Base-by-base conservation (phyloP, 208 protist species). In the Trypanosoma conorhini region DNA sequence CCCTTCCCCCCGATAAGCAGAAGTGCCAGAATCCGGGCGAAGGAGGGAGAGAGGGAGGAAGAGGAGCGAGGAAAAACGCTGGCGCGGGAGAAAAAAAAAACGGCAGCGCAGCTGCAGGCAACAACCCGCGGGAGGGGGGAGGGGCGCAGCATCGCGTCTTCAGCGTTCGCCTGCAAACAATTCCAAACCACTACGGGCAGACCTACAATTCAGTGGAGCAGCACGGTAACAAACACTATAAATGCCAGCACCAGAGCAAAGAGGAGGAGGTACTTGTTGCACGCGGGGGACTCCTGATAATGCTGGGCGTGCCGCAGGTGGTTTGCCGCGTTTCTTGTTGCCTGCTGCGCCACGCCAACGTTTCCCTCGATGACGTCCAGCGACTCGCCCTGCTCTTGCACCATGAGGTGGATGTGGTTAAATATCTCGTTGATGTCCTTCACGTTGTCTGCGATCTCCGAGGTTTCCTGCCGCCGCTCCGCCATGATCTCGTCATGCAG, bases 361-460 rank as follows among this genome's bases (percentile, higher is more conserved):
- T 96, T 93, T 51, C 40, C 63, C 44, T 95, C 88, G 8, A 96
- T 83, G 1, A 80, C 40, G 8, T 95, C 85, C 22, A 96, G 76
- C 46, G 89, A 76, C 21, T 82, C 85, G 0, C 92, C 92, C 62
- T 96, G 92, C 61, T 95, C 87, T 24, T 82, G 78, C 26, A 94
- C 81, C 81, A 96, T 83, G 59, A 77, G 79, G 60, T 92, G 87
- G 70, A 96, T 94, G 67, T 96, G 89, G 30, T 85, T 70, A 35
- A 95, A 94, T 64, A 95, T 95, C 33, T 95, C 89, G 54, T 94
- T 85, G 30, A 96, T 93, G 72, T 96, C 89, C 9, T 76, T 78
- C 12, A 96, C 83, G 63, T 87, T 94, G 19, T 95, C 87, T 0
- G 89, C 89, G 33, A 96, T 91, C 72, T 96, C 92, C 17, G 80